Conservation (phyloP, 2,329 filamentous ascomycete genomes). For the Ophiocordyceps unilateralis region DNA sequence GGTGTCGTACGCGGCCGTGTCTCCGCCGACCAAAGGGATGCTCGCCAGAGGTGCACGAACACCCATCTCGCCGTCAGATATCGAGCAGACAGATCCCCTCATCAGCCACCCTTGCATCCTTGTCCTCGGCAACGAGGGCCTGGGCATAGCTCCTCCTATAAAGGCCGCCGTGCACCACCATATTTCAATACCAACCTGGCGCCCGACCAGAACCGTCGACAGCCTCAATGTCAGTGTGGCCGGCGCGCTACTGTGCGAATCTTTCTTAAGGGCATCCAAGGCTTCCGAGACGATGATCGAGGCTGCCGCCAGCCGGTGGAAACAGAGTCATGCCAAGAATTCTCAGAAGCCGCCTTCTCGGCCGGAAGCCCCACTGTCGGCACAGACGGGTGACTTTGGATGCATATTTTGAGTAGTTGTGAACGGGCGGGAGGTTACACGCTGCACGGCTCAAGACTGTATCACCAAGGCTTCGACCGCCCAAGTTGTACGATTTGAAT, state of each 20-base stretch:
- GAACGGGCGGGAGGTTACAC: too few species aligned
- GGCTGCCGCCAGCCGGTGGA: not conserved
- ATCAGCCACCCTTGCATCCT: constrained; percentile 51
- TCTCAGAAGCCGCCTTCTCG: not conserved
- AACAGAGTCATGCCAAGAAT: not conserved
- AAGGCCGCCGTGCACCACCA: constrained; percentile 48
- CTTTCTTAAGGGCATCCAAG: constrained; percentile 37
- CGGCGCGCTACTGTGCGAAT: constrained; percentile 42
- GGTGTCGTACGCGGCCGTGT: constrained; percentile 65
- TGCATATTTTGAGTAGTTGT: not conserved
- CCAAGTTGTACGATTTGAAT: too few species aligned
- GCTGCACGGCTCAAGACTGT: too few species aligned
- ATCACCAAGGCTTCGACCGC: too few species aligned
- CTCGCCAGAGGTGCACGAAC: constrained; percentile 18
- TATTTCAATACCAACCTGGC: constrained; percentile 40
- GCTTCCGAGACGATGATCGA: constrained; percentile 2
- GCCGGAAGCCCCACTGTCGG: not conserved
- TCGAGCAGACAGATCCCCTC: constrained; percentile 36
- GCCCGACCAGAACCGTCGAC: constrained; percentile 40
- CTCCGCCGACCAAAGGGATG: constrained; percentile 19
- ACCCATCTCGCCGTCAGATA: constrained; percentile 25
- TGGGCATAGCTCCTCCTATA: constrained; percentile 50
- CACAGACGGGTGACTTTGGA: not conserved
- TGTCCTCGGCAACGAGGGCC: constrained; percentile 68
- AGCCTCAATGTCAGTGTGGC: constrained; percentile 91